Evolutionary conservation across 169 alveolate species (phyloP).

Genomic region (Cryptosporidium baileyi): DNA sequence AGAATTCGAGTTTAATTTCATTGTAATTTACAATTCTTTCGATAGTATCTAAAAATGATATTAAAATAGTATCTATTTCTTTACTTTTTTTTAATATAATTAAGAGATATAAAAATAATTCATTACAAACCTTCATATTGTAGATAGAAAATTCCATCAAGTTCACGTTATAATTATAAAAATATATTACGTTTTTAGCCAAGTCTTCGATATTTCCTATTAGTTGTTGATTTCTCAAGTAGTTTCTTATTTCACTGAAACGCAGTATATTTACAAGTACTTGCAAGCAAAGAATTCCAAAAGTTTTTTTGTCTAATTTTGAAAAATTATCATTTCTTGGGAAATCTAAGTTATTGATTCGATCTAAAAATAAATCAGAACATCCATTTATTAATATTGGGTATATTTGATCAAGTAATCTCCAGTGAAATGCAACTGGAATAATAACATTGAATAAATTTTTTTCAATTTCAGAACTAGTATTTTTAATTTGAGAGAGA

Average conservation of each 20-base stretch:
- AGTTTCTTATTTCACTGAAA: not conserved
- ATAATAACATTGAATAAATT: not conserved
- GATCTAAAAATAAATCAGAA: not conserved
- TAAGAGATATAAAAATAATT: too few relatives aligned
- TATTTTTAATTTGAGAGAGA: not conserved
- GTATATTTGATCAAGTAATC: not conserved
- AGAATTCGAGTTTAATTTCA: too few relatives aligned
- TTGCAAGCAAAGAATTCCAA: not conserved
- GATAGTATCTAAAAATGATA: too few relatives aligned
- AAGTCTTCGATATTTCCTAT: not conserved
- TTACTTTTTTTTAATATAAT: too few relatives aligned
- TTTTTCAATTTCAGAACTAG: not conserved
- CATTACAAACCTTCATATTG: too few relatives aligned
- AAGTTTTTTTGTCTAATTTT: not conserved
- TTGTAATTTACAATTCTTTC: too few relatives aligned
- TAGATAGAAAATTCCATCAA: too few relatives aligned
- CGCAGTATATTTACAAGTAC: not conserved
- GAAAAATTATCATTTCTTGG: not conserved
- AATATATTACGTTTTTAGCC: not conserved
- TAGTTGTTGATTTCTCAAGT: not conserved
- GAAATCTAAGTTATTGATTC: not conserved
- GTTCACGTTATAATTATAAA: too few relatives aligned
- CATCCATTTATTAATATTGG: not conserved
- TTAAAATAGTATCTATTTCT: too few relatives aligned
- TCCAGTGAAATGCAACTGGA: constrained; percentile 1